These are phyloP conservation scores for Trichosporon sp. DNA, from an alignment of 1,284 basidiomycete genomes.

Conservation along the genomic window DNA sequence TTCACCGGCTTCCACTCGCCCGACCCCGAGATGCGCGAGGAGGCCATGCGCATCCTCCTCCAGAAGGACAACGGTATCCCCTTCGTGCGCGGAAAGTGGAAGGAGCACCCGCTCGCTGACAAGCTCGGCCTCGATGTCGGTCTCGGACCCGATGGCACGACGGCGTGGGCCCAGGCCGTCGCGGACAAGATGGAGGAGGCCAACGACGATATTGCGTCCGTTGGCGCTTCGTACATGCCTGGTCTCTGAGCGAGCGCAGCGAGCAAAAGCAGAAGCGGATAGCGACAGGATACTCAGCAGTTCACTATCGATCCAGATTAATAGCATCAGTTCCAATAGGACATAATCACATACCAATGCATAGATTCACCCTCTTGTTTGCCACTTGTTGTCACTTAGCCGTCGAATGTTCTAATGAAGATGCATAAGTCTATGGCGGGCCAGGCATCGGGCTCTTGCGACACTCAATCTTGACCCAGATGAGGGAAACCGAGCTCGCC, in stretches of 20 bases:
- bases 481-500: conserved; percentile 22
- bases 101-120: conserved; percentile 44
- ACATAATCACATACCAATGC: conserved; percentile 12
- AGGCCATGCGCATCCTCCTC: conserved; percentile 37
- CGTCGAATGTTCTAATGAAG: too few species aligned
- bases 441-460: neutral
- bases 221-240: conserved; percentile 3
- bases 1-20: conserved; percentile 38
- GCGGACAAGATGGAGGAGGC: conserved; percentile 21
- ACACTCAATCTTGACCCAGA: conserved; percentile 29
- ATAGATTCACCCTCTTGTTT: conserved; percentile 8
- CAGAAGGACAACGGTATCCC: conserved; percentile 46
- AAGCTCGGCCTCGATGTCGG: conserved; percentile 44
- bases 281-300: too few species aligned
- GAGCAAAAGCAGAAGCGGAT: neutral
- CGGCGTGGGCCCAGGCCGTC: conserved; percentile 38
- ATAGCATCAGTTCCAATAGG: conserved; percentile 6
- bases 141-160: conserved; percentile 30
- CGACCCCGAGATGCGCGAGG: conserved; percentile 32
- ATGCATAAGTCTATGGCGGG: neutral
- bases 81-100: conserved; percentile 52
- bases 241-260: neutral
- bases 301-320: too few species aligned
- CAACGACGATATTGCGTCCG: conserved; percentile 3
- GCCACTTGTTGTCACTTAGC: neutral